Evolutionary conservation across 208 protist genomes (phyloP).

Genomic region (Trypanosoma theileri): DNA sequence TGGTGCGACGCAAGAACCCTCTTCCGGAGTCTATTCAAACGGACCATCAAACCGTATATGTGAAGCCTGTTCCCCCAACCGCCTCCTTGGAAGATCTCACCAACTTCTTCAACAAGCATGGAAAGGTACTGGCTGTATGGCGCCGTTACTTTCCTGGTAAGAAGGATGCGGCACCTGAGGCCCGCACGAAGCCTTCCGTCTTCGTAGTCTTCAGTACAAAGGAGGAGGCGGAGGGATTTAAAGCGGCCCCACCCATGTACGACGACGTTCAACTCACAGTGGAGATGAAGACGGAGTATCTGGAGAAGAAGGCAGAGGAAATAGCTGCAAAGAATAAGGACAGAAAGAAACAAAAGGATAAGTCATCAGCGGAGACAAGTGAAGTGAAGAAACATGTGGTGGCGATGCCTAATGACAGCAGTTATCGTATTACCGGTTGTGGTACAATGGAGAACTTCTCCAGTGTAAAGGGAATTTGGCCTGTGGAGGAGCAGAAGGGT

Average conservation of each 20-base stretch:
- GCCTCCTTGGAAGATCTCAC: constrained; percentile 77
- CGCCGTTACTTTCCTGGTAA: constrained; percentile 76
- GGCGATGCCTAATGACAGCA: constrained; percentile 76
- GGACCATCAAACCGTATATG: constrained; percentile 85
- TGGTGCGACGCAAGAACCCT: constrained; percentile 73
- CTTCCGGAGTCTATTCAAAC: constrained; percentile 88
- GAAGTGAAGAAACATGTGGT: not conserved
- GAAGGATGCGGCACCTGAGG: constrained; percentile 58
- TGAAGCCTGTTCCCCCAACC: constrained; percentile 76
- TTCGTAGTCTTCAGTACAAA: constrained; percentile 82
- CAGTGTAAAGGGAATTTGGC: constrained; percentile 82
- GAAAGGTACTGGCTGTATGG: constrained; percentile 83
- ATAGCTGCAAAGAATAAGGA: constrained; percentile 59
- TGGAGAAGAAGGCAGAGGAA: constrained; percentile 73
- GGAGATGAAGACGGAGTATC: constrained; percentile 81
- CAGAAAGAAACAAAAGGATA: constrained; percentile 28
- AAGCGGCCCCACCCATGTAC: constrained; percentile 52
- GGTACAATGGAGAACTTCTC: constrained; percentile 70
- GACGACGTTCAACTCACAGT: constrained; percentile 68
- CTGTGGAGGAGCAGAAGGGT: constrained; percentile 78
- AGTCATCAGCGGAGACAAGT: not conserved
- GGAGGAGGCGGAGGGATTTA: constrained; percentile 72
- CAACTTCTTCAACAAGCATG: constrained; percentile 70
- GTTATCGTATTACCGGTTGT: constrained; percentile 70
- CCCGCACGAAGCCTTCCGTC: constrained; percentile 75